A percentile compares a stretch with the other conserved stretches of the same genome.
Evolutionary conservation across 2,329 filamentous ascomycete species (phyloP).

Genomic region (Truncatella angustata): DNA sequence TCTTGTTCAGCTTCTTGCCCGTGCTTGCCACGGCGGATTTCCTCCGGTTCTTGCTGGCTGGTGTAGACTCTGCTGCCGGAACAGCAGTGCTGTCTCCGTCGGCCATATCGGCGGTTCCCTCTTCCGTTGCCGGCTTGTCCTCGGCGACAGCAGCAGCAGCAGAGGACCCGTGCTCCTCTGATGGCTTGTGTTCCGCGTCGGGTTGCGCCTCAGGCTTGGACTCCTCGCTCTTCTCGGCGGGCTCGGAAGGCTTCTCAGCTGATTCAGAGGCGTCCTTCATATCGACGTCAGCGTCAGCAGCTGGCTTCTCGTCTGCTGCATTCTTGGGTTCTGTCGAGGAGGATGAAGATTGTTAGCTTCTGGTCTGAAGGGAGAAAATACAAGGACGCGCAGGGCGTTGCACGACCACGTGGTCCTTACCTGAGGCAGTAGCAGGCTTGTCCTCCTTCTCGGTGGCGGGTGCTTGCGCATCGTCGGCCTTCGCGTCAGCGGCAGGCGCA

Average conservation of each 20-base stretch:
- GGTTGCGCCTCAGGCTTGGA: constrained; percentile 14
- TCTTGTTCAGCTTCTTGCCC: constrained; percentile 80
- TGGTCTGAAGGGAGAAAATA: neutral
- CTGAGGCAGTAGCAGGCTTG: constrained; percentile 11
- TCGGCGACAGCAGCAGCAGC: constrained; percentile 8
- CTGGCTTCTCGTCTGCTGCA: constrained; percentile 16
- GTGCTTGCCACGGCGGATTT: constrained; percentile 73
- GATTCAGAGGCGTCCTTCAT: constrained; percentile 26
- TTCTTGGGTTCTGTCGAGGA: constrained; percentile 22
- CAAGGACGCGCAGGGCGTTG: neutral
- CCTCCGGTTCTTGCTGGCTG: constrained; percentile 54
- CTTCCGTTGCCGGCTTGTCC: constrained; percentile 4
- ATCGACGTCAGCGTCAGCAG: constrained; percentile 26
- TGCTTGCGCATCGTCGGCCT: constrained; percentile 21
- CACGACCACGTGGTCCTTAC: neutral
- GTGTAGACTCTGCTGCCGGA: constrained; percentile 14
- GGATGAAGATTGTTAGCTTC: constrained; percentile 22
- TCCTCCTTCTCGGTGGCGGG: constrained; percentile 17
- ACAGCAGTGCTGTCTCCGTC: constrained; percentile 8
- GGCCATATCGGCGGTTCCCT: constrained; percentile 2
- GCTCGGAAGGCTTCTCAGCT: constrained; percentile 20
- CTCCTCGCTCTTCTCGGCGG: constrained; percentile 5
- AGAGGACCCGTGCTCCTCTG: neutral
- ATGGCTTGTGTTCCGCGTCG: constrained; percentile 15
- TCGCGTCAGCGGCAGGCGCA: constrained; percentile 14